Evolutionary conservation across 305 asterid species (phyloP), one percentile per base, ranked within the genome.

Genomic region (Fraxinus velutina): DNA sequence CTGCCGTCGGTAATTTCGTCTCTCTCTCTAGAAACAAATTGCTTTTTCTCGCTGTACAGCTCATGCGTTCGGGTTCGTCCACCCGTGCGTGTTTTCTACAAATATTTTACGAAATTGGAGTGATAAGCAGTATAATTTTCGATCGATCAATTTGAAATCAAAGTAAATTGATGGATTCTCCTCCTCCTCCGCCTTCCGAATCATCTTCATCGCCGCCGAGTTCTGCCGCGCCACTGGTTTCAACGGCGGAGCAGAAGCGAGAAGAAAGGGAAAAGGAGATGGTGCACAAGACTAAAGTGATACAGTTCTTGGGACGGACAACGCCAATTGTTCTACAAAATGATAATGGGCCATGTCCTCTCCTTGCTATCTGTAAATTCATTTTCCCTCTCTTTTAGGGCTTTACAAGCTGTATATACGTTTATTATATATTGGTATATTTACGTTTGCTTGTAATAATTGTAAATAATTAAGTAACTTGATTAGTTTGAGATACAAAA

Each of bases 301-400:
- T 96, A 74, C 97, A 96, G 39, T 96, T 96, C 86, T 79, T 93
- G 32, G 99, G 98, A 77, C 86, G 97, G 66, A 89, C 90, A 19
- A 83, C 94, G 33, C 97, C 97, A 2, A 89, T 94, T 82, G 83
- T 95, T 83, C 99, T 95, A 42, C 99, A 95, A 79, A 93, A 93
- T 84, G 97, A 92, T 70, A 95, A 96, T 86, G 99, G 99, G 62
- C 99, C 98, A 9, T 96, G 99, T 85, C 99, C 98, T 81, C 98
- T 96, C 79, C 97, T 96, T 57, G 97, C 99, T 24, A 90, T 93
- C 76, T 93, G 97, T 91, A 92, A 87, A 34, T 73, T 30, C 81
- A 50, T 22, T 83, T 30, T 5, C 68, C 17, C 55, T 82, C 39
- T 73, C 50, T 75, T 79, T 73, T 87, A 85, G 86, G 90, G 84